phyloP scores from a whole-genome alignment of 2,329 filamentous ascomycete species.

The Fusarium devonianum region DNA sequence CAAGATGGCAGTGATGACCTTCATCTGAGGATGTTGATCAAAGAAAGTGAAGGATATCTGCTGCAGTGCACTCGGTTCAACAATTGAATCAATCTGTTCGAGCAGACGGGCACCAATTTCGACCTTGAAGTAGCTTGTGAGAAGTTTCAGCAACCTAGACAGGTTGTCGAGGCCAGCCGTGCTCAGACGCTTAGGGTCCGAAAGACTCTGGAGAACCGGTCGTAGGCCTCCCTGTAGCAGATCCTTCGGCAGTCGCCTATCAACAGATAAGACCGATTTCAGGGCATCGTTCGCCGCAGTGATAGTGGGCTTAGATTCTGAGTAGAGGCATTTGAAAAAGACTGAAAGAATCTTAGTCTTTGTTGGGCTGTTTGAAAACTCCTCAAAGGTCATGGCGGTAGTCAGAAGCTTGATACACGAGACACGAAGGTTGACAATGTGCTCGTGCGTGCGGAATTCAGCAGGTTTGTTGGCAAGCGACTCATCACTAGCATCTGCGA shows the following conservation, averaged over 20 bases:
- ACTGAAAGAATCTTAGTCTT: conserved; percentile 83
- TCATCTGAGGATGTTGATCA: conserved; percentile 92
- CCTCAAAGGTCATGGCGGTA: conserved; percentile 90
- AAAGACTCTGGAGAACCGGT: conserved; percentile 94
- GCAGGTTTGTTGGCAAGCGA: conserved; percentile 89
- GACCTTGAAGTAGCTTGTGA: conserved; percentile 99
- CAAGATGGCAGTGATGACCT: conserved; percentile 91
- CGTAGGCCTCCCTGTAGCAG: conserved; percentile 91
- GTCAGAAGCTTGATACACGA: conserved; percentile 93
- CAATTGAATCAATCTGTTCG: conserved; percentile 91
- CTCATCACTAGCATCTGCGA: conserved; percentile 95
- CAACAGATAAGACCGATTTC: conserved; percentile 85
- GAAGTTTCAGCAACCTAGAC: conserved; percentile 83
- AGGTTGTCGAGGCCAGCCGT: conserved; percentile 91
- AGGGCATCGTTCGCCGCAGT: conserved; percentile 92
- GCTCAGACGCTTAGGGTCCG: conserved; percentile 89
- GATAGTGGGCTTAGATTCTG: conserved; percentile 89
- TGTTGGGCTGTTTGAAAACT: conserved; percentile 78
- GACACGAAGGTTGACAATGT: conserved; percentile 89
- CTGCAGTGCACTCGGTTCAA: conserved; percentile 80
- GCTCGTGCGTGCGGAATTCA: conserved; percentile 94
- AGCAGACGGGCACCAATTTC: conserved; percentile 94
- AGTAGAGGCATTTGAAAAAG: conserved; percentile 98
- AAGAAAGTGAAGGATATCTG: conserved; percentile 94
- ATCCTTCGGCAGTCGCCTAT: conserved; percentile 92